These are phyloP conservation scores for Leishmania gerbilli DNA, from an alignment of 208 protist species.

Conservation along the genomic window DNA sequence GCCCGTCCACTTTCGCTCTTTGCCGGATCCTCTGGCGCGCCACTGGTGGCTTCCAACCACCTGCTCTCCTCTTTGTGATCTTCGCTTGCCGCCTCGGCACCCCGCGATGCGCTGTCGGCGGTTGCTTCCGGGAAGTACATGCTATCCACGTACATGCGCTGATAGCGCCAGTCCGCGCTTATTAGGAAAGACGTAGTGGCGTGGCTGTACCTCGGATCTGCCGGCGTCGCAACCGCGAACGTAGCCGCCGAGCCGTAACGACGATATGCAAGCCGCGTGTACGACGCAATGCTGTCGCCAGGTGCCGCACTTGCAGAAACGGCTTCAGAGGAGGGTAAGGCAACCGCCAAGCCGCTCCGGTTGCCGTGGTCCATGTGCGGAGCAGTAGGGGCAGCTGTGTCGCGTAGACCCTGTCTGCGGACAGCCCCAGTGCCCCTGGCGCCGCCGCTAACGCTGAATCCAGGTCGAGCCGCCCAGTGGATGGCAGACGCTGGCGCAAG, in stretches of 20 bases:
- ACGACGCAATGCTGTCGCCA: not conserved
- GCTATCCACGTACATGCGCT: constrained; percentile 68
- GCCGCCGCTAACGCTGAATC: not conserved
- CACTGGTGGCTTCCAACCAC: not conserved
- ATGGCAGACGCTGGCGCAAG: constrained; percentile 2
- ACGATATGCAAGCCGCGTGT: constrained; percentile 9
- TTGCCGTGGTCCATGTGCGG: not conserved
- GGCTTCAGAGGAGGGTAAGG: not conserved
- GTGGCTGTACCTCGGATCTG: constrained; percentile 40
- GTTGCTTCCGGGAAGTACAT: constrained; percentile 36
- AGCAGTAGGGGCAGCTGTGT: not conserved
- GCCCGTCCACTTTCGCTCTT: not conserved
- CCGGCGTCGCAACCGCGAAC: constrained; percentile 18
- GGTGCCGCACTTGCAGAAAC: not conserved
- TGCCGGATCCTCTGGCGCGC: not conserved
- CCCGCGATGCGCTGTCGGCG: not conserved
- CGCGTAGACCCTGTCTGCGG: not conserved
- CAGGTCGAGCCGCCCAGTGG: not conserved
- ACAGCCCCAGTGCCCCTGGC: not conserved
- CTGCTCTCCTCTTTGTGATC: not conserved
- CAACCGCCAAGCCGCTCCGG: not conserved
- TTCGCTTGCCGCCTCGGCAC: not conserved
- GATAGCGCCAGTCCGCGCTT: constrained; percentile 73
- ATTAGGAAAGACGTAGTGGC: constrained; percentile 63
- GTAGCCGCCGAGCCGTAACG: constrained; percentile 15